Base-by-base conservation (phyloP, 768 basidiomycete genomes). In the Lentinus tigrinus region DNA sequence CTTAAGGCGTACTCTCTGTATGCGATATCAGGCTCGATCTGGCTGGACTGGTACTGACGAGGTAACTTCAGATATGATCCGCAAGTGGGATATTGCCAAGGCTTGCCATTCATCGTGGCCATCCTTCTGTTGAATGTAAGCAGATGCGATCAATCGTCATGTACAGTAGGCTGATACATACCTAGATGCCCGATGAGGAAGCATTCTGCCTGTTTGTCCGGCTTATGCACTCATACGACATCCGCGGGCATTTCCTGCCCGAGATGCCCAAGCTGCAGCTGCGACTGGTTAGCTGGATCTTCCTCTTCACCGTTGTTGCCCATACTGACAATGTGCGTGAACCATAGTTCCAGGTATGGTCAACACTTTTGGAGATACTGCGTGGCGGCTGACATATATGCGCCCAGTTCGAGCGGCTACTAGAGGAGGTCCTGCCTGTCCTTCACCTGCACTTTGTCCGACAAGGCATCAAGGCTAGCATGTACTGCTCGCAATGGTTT, bases 401-500 rank as follows among this genome's bases (percentile, higher is more conserved):
- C 49, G 46, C 48, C 7, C 65, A 99, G 85, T 98, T 98, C 73
- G 97, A 98, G 70, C 90, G 95, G 27, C 75, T 98, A 48, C 75
- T 97, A 43, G 97, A 99, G 70, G 97, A 99, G 63, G 69, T 96
- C 10, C 75, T 98, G 3, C 97, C 97, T 4, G 91, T 95, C 4
- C 77, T 98, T 6, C 94, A 98, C 67, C 76, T 96, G 23, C 97
- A 98, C 72, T 92, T 99, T 67, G 74, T 96, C 28, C 85, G 95
- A 28, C 91, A 97, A 73, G 96, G 95, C 28, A 77, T 98, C 69
- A 98, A 98, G 72, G 95, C 93, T 46, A 95, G 91, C 74, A 98
- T 99, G 95, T 98, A 90, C 70, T 96, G 93, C 67, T 94, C 93
- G 14, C 97, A 98, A 63, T 99, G 97, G 97, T 98, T 98, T 73